A percentile compares a stretch with the other conserved stretches of the same genome.
These are phyloP conservation scores for Naganishia sp. DNA, from an alignment of 1,284 basidiomycete genomes.

Conservation along the genomic window DNA sequence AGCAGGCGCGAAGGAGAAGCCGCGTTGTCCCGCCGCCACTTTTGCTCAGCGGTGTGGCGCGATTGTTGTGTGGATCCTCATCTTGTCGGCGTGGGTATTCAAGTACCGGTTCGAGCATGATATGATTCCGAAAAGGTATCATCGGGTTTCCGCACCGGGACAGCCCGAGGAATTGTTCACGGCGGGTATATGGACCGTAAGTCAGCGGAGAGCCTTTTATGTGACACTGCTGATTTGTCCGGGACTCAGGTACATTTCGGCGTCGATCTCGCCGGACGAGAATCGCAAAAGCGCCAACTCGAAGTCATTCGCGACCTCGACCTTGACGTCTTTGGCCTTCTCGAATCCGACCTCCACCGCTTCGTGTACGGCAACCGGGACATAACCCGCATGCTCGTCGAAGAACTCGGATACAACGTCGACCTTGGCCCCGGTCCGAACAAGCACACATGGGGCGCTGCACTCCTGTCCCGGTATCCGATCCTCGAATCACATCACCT, in stretches of 20 bases:
- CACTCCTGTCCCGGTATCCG: constrained; percentile 84
- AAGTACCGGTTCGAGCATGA: constrained; percentile 7
- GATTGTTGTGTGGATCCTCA: constrained; percentile 31
- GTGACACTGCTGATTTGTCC: neutral
- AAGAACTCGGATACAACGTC: constrained; percentile 74
- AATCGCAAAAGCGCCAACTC: constrained; percentile 76
- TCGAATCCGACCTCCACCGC: constrained; percentile 60
- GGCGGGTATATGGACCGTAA: constrained; percentile 84
- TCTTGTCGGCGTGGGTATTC: constrained; percentile 32
- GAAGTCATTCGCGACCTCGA: constrained; percentile 77
- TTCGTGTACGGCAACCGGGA: constrained; percentile 88
- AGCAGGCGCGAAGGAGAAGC: neutral
- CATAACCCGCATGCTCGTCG: constrained; percentile 72
- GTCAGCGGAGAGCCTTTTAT: neutral
- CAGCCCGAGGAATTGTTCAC: constrained; percentile 62
- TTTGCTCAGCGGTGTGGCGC: constrained; percentile 6
- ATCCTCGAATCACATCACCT: constrained; percentile 88
- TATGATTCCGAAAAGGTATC: neutral
- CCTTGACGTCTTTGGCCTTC: constrained; percentile 65
- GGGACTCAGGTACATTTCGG: constrained; percentile 69
- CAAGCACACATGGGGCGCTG: constrained; percentile 88
- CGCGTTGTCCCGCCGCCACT: neutral
- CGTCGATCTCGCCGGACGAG: constrained; percentile 76
- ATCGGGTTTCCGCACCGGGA: neutral
- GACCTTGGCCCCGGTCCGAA: constrained; percentile 82